phyloP scores from a whole-genome alignment of 2,329 filamentous ascomycete species.

The Diplocarpon mali region DNA sequence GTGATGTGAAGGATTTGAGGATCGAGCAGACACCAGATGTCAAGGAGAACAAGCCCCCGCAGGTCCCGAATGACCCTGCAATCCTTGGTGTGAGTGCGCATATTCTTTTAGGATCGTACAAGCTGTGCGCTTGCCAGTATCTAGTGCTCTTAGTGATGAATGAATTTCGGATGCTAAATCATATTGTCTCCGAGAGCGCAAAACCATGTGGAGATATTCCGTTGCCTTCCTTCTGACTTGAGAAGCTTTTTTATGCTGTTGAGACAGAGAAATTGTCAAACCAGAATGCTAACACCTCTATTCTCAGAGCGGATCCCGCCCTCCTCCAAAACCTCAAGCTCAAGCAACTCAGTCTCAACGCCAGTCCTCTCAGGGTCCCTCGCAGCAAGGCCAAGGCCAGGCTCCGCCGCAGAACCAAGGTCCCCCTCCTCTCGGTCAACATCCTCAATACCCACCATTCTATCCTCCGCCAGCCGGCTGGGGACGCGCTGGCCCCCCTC shows the following conservation, averaged over 20 bases:
- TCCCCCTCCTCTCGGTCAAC: constrained; percentile 28
- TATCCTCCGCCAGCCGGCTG: constrained; percentile 38
- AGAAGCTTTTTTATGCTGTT: constrained; percentile 8
- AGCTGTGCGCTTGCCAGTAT: background rate
- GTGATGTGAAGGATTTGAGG: constrained; percentile 94
- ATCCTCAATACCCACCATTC: constrained; percentile 31
- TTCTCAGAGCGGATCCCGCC: constrained; percentile 36
- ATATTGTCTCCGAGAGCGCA: constrained; percentile 85
- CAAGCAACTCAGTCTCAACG: constrained; percentile 9
- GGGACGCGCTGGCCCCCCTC: constrained; percentile 43
- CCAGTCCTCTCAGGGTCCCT: constrained; percentile 12
- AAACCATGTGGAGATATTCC: constrained; percentile 88
- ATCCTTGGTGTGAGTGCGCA: constrained; percentile 81
- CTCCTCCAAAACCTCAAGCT: constrained; percentile 15
- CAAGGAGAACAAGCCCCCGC: constrained; percentile 63
- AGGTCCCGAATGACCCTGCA: constrained; percentile 86
- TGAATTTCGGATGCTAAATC: constrained; percentile 91
- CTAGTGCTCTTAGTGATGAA: constrained; percentile 62
- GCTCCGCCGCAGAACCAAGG: constrained; percentile 1
- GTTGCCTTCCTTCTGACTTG: constrained; percentile 99
- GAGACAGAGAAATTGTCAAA: constrained; percentile 2
- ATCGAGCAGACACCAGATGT: constrained; percentile 74
- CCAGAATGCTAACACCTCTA: constrained; percentile 16
- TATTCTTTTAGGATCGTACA: background rate
- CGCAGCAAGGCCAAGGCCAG: constrained; percentile 8